These are phyloP conservation scores for Mariannaea sp. DNA, from an alignment of 2,329 filamentous ascomycete genomes.

Conservation along the genomic window DNA sequence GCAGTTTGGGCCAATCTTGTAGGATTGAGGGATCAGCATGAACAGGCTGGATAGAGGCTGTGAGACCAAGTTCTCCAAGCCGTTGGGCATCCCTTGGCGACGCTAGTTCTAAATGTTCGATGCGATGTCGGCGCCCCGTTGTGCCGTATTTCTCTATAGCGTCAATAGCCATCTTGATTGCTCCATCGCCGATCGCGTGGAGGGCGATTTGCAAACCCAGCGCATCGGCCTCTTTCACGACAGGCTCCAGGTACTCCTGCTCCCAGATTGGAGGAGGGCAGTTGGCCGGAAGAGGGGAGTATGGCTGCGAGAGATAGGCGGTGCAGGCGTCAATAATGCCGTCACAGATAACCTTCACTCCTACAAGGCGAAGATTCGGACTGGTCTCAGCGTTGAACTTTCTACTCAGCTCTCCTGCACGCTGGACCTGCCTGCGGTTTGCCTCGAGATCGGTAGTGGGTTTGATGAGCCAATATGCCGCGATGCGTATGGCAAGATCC, in stretches of 20 bases:
- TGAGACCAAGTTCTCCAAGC: conserved; percentile 59
- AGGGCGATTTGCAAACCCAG: conserved; percentile 61
- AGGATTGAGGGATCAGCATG: conserved; percentile 62
- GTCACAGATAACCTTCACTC: conserved; percentile 20
- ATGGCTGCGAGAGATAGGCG: conserved; percentile 12
- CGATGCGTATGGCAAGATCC: conserved; percentile 47
- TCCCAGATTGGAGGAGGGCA: conserved; percentile 57
- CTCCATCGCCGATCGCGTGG: conserved; percentile 66
- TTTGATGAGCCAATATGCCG: conserved; percentile 51
- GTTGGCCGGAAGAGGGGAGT: conserved; percentile 39
- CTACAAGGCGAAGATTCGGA: conserved; percentile 33
- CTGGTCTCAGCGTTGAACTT: conserved; percentile 31
- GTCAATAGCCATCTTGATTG: conserved; percentile 59
- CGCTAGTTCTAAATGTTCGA: conserved; percentile 65
- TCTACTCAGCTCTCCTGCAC: conserved; percentile 47
- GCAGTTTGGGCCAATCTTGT: conserved; percentile 58
- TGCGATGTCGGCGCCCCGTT: conserved; percentile 57
- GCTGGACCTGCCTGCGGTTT: conserved; percentile 48
- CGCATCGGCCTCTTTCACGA: conserved; percentile 55
- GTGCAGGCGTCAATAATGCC: conserved; percentile 19
- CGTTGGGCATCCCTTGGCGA: conserved; percentile 56
- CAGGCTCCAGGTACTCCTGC: conserved; percentile 53
- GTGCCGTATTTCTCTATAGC: conserved; percentile 47
- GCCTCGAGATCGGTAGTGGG: conserved; percentile 44
- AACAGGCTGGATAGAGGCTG: conserved; percentile 58